Base-by-base conservation (phyloP, 2,329 filamentous ascomycete genomes). In the Bipolaris zeicola region DNA sequence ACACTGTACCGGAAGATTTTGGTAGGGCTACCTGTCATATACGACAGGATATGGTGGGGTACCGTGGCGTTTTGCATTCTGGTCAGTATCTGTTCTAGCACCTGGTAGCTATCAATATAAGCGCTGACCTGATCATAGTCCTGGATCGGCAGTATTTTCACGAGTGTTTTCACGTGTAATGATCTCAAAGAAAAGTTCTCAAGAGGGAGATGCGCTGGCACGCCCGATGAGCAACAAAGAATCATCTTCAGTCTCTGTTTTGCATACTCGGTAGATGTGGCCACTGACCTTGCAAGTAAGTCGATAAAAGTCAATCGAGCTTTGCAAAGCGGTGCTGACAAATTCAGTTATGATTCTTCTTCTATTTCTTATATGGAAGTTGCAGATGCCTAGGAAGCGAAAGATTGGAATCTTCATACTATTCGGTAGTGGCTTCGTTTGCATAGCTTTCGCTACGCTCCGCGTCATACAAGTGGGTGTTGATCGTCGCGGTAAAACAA, bases 131-230 rank as follows among this genome's bases (percentile, higher is more conserved):
- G 26, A 16, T 18, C 26, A 11, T 26, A 77, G 71, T 68, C 71
- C 11, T 70, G 75, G 49, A 63, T 77, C 22, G 74, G 75, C 28
- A 76, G 73, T 44, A 62, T 76, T 13, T 44, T 76, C 18, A 68
- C 70, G 8, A 75, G 70, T 24, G 63, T 76, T 45, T 71, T 72
- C 5, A 75, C 68, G 6, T 79, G 77, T 53, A 54, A 68, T 13
- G 71, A 69, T 47, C 69, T 77, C 56, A 67, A 74, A 14, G 71
- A 68, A 6, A 77, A 74, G 67, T 77, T 77, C 36, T 72, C 66
- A 14, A 52, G 58, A 20, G 69, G 68, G 3, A 57, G 50, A 52
- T 77, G 74, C 53, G 50, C 49, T 13, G 50, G 50, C 14, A 64
- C 54, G 10, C 41, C 55, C 6, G 52, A 64, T 22, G 62, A 65